Evolutionary conservation across 2,329 filamentous ascomycete species (phyloP), one percentile per base, ranked within the genome.

Genomic region (Stenocarpella maydis): DNA sequence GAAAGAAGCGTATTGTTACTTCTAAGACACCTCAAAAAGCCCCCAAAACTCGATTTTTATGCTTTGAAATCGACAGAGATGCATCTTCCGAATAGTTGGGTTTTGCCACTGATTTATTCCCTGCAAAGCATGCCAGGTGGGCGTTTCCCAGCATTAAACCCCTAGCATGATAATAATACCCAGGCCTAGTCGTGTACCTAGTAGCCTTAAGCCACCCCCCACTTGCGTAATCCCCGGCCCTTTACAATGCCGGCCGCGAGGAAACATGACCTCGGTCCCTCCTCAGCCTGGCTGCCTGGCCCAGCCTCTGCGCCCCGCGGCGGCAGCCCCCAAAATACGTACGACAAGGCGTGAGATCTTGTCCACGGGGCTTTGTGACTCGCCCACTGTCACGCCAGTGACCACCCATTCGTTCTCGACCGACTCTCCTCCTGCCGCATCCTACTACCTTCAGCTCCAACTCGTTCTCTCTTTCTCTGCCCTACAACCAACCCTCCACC

Each of bases 181-280:
- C n/a, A n/a, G n/a, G n/a, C n/a, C n/a, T n/a, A n/a, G n/a, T n/a
- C n/a, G n/a, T n/a, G n/a, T n/a, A n/a, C n/a, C n/a, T n/a, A n/a
- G n/a, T 47, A 61, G 47, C 64, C 64, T 67, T 68, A 65, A 45
- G 39, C 47, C 52, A 45, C 14, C 41, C 14, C 41, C 34, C 64
- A 60, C 63, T 54, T 47, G 50, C 45, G 21, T 55, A 67, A 37
- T 37, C 52, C 65, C 41, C 65, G 24, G 65, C 24, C 47, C 39
- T 19, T 19, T 34, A 55, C 65, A 58, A 41, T 55, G 65, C 65
- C 65, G 49, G 41, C 41, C 39, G 54, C 64, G 45, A 65, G 54
- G 68, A 67, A 66, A 67, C 64, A 67, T 69, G 64, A 50, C 68
- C 58, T 63, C 58, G 49, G 41, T 63, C 58, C 58, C 41, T 63